Base-by-base conservation (phyloP, 495 filamentous ascomycete genomes). In the Talaromyces stipitatus region DNA sequence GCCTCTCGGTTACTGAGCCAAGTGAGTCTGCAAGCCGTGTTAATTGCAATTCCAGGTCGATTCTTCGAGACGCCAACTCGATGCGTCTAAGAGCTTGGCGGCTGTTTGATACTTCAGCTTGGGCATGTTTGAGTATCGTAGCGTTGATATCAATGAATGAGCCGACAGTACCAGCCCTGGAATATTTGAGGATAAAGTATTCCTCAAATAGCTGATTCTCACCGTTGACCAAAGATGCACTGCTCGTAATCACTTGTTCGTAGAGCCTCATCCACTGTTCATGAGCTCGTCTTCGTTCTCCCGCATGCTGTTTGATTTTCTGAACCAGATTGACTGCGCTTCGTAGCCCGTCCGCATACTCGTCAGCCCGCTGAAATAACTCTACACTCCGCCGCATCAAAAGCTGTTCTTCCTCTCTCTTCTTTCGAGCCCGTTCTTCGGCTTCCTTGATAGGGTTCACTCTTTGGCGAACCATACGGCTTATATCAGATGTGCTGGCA, bases 401-500 rank as follows among this genome's bases (percentile, higher is more conserved):
- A 11, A 16, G 30, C 11, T 54, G 54, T 12, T 28, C 54, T 46
- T 55, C 14, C 14, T 43, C 32, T 52, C 54, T 55, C 20, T 32
- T 32, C 51, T 24, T n/a, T 20, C 16, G n/a, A 12, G 30, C 30
- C 51, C 0, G 7, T 54, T 16, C 30, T 54, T 33, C 28, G 2
- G 16, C 28, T 12, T 28, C 4, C 3, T 20, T 43, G 24, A 29
- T 26, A 8, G 12, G 10, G 7, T 27, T 16, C 16, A n/a, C 30
- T 41, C 29, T 53, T 16, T 20, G 20, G 30, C 56, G 56, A 50
- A 58, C 26, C 56, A 58, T 41, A 11, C 16, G 20, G 14, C 56
- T 52, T 22, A 62, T 51, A 38, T 60, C 57, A 52, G 43, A 48
- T 11, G 20, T 27, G 16, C 33, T 46, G 50, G 28, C n/a, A 26